These are phyloP conservation scores for Lachnellula cervina DNA, from an alignment of 2,329 filamentous ascomycete species.

Conservation along the genomic window DNA sequence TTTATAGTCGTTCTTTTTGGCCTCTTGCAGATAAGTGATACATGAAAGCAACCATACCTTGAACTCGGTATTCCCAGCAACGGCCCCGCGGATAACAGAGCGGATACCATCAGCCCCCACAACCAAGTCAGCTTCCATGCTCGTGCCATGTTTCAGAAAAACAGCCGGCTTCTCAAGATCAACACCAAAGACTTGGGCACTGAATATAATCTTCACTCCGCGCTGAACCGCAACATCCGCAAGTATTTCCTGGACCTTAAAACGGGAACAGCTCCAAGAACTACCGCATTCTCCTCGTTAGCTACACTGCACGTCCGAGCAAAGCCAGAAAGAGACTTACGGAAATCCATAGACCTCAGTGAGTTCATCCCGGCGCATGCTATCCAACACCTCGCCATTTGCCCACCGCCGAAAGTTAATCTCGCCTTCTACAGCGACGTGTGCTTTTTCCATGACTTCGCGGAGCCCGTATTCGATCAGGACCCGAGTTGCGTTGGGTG, in stretches of 20 bases:
- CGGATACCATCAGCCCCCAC: slow-evolving; percentile 6
- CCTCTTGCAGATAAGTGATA: no score
- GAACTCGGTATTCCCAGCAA: background rate
- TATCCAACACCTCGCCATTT: background rate
- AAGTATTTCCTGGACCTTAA: background rate
- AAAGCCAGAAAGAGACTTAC: background rate
- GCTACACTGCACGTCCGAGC: background rate
- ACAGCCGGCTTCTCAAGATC: background rate
- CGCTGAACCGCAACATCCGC: background rate
- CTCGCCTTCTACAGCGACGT: background rate
- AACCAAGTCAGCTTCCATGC: slow-evolving; percentile 1
- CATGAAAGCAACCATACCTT: background rate
- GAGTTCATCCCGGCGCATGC: background rate
- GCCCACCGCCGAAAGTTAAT: background rate
- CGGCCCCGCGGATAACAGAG: background rate
- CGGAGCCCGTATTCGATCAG: background rate
- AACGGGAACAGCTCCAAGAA: background rate
- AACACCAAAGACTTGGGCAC: background rate
- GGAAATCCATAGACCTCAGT: background rate
- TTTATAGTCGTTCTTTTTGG: no score
- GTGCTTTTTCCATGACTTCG: background rate
- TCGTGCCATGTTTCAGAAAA: background rate
- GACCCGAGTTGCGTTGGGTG: background rate
- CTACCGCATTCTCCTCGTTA: background rate
- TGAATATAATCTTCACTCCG: background rate